These are phyloP conservation scores for Lumnitzera littorea DNA, from an alignment of 345 rosid species.

Conservation along the genomic window DNA sequence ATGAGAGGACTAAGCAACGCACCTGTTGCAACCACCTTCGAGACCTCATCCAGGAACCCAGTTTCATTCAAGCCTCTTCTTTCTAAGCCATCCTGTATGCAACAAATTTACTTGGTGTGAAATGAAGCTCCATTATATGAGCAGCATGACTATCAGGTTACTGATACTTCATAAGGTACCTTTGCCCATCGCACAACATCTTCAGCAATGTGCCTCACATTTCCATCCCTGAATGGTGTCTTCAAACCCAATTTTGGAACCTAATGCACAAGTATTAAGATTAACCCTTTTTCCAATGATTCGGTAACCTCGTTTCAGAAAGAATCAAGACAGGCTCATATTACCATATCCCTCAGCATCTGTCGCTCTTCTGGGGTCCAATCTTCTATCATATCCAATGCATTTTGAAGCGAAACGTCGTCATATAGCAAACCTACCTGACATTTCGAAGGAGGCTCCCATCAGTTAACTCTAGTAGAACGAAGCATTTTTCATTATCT, in stretches of 20 bases:
- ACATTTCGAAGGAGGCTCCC: slow-evolving; percentile 8
- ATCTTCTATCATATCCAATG: slow-evolving; percentile 67
- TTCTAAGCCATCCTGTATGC: too few relatives aligned
- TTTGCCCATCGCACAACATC: slow-evolving; percentile 64
- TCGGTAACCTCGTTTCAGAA: background rate
- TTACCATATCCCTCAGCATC: slow-evolving; percentile 72
- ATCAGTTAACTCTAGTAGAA: too few relatives aligned
- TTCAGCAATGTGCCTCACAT: slow-evolving; percentile 62
- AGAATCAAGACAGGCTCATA: background rate
- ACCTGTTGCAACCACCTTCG: too few relatives aligned
- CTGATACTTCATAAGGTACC: slow-evolving; percentile 26
- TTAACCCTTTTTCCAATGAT: slow-evolving; percentile 8
- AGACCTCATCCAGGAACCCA: too few relatives aligned
- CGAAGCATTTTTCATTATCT: too few relatives aligned
- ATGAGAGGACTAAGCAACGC: too few relatives aligned
- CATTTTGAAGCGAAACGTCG: slow-evolving; percentile 59
- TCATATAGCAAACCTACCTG: slow-evolving; percentile 87
- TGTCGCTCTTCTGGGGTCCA: slow-evolving; percentile 80
- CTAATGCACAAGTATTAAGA: slow-evolving; percentile 23
- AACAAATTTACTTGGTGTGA: too few relatives aligned
- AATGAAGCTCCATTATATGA: too few relatives aligned
- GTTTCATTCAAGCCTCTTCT: too few relatives aligned
- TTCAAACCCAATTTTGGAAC: slow-evolving; percentile 68
- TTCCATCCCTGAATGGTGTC: slow-evolving; percentile 81
- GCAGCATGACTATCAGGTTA: too few relatives aligned